phyloP scores from a whole-genome alignment of 163 green algal species.

The Chlamydomonas reinhardtii region DNA sequence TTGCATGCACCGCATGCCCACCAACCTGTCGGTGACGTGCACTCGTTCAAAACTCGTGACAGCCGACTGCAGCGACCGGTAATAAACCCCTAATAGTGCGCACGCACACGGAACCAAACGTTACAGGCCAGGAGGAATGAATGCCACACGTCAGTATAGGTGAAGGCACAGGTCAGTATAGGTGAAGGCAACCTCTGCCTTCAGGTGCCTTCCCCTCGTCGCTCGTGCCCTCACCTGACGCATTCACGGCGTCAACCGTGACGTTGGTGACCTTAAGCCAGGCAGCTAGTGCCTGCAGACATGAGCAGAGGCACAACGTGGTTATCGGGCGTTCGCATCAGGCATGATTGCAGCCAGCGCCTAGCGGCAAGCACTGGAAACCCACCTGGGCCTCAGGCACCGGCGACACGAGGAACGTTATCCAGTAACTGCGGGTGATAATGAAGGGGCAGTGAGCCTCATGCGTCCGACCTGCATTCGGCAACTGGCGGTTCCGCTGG shows the following conservation, averaged over 20 bases:
- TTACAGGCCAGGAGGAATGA: no score
- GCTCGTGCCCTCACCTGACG: no score
- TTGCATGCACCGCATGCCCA: not conserved
- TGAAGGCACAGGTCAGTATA: no score
- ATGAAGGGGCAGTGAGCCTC: no score
- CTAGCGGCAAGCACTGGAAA: not conserved
- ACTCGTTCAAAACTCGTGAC: not conserved
- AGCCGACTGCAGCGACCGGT: constrained; percentile 1
- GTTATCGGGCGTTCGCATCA: not conserved
- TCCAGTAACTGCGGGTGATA: constrained; percentile 14
- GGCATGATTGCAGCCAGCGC: not conserved
- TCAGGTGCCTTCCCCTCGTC: no score
- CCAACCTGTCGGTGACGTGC: not conserved
- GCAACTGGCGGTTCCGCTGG: no score
- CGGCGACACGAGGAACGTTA: constrained; percentile 19
- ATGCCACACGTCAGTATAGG: no score
- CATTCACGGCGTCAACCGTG: not conserved
- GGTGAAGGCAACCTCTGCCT: no score
- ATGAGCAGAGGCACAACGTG: not conserved
- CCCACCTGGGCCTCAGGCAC: constrained; percentile 29
- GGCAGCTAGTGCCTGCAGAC: not conserved
- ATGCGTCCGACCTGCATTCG: no score
- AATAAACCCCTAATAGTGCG: not conserved
- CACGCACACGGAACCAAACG: no score
- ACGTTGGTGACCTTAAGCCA: not conserved